Evolutionary conservation across 257 asterid species (phyloP), one percentile per base, ranked within the genome.

Genomic region (Haberlea rhodopensis): DNA sequence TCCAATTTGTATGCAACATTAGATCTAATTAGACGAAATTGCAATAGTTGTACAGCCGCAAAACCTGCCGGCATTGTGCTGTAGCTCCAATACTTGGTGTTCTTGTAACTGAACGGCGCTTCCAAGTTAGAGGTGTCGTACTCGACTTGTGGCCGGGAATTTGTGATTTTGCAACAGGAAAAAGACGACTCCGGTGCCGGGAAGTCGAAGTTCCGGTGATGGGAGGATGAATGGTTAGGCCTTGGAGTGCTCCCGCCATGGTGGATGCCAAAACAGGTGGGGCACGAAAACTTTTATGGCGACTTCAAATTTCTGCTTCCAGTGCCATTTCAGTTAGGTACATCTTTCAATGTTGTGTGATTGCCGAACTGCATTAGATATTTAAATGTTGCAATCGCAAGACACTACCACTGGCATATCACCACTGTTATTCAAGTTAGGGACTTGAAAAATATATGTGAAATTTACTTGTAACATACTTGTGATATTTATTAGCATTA

Each of bases 191-290:
- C 23, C 24, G 59, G 11, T 40, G 77, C 57, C 79, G 74, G 71
- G 9, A 51, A 32, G 71, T 53, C 8, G 69, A 63, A 53, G 74
- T 46, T 32, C 70, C 81, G 64, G 61, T 13, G 66, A 52, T 45
- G 70, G 79, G 72, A 71, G 81, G 62, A 25, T 32, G 70, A 53
- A 66, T 27, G 23, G 27, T 57, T 55, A 76, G 74, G 74, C 74
- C 15, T 56, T 52, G 80, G 53, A 77, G 75, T 34, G 80, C 70
- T 69, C 75, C 85, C 77, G 86, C 85, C 94, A 86, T 86, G 53
- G 75, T 13, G 8, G 48, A 54, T 16, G 64, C 63, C 3, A 32
- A 1, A 32, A 32, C 16, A 0, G 43, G 43, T 32, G 37, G 10
- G n/a, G n/a, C n/a, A n/a, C n/a, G n/a, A n/a, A n/a, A n/a, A n/a